A percentile compares a stretch with the other conserved stretches of the same genome.
phyloP scores from a whole-genome alignment of 2,329 filamentous ascomycete species.

The Nothopassalora personata region DNA sequence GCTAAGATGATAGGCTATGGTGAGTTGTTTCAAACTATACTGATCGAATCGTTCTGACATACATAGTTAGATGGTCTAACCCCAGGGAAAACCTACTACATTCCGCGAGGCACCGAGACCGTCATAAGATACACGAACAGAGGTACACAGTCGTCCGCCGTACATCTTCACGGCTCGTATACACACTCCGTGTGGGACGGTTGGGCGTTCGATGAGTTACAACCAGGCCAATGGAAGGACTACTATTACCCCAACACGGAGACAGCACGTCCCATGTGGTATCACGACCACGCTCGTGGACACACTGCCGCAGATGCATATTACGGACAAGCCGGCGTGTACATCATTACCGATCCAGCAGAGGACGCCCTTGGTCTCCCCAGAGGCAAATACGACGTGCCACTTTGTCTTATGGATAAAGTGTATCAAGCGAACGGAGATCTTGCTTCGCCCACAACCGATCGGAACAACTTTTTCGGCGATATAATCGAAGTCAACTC shows the following conservation, averaged over 20 bases:
- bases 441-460: constrained; percentile 40
- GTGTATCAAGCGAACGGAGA: constrained; percentile 49
- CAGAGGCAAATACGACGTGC: constrained; percentile 50
- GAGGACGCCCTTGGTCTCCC: constrained; percentile 49
- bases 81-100: constrained; percentile 51
- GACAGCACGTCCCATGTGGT: constrained; percentile 52
- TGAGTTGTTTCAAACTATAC: not conserved
- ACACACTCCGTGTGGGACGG: constrained; percentile 37
- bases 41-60: not conserved
- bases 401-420: constrained; percentile 48
- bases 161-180: constrained; percentile 54
- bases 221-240: constrained; percentile 53
- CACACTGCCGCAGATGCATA: constrained; percentile 52
- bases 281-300: constrained; percentile 45
- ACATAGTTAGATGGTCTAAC: constrained; percentile 41
- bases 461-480: constrained; percentile 48
- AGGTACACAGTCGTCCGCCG: constrained; percentile 39
- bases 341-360: constrained; percentile 49
- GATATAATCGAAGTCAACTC: constrained; percentile 56
- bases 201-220: constrained; percentile 51
- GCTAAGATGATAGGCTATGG: constrained; percentile 46
- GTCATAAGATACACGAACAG: constrained; percentile 53
- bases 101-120: constrained; percentile 47
- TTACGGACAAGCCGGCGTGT: constrained; percentile 53
- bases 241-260: constrained; percentile 58